These are phyloP conservation scores for Didymella pomorum DNA, from an alignment of 2,329 filamentous ascomycete genomes.

Conservation along the genomic window DNA sequence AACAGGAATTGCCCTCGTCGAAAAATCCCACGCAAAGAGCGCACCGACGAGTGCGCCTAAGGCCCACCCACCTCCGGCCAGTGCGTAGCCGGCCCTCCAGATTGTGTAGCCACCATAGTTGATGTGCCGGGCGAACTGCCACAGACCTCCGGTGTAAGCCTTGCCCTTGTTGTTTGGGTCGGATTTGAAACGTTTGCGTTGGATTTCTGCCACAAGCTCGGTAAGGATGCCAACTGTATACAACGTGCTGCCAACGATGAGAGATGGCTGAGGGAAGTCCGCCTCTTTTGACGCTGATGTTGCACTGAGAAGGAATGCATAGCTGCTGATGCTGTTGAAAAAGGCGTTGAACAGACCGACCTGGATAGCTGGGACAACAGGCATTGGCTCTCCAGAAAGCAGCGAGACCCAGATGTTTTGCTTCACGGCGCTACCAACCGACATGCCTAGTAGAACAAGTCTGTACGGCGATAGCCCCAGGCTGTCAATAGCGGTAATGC, in stretches of 20 bases:
- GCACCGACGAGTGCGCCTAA: constrained; percentile 53
- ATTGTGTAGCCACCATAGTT: constrained; percentile 64
- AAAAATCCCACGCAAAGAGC: constrained; percentile 58
- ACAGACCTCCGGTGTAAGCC: constrained; percentile 60
- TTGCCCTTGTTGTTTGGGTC: constrained; percentile 62
- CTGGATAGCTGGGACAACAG: constrained; percentile 51
- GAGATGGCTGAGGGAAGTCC: constrained; percentile 50
- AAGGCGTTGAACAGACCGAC: constrained; percentile 63
- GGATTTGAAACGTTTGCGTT: constrained; percentile 63
- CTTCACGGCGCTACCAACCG: constrained; percentile 61
- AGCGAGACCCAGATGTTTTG: constrained; percentile 63
- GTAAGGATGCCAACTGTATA: constrained; percentile 62
- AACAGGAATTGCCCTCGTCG: constrained; percentile 54
- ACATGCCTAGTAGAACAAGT: constrained; percentile 62
- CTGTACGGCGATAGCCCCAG: constrained; percentile 61
- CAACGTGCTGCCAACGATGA: constrained; percentile 59
- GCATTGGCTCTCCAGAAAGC: constrained; percentile 62
- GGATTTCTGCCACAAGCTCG: constrained; percentile 65
- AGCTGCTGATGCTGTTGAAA: constrained; percentile 63
- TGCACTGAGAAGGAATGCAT: constrained; percentile 61
- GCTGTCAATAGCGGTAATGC: constrained; percentile 51
- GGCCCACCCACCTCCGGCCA: constrained; percentile 58
- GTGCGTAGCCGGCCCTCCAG: constrained; percentile 60
- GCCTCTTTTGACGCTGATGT: constrained; percentile 57
- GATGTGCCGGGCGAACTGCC: constrained; percentile 60